Conservation (phyloP, 108 stramenopile genomes). For the Cyclotella choctawhatcheeana region DNA sequence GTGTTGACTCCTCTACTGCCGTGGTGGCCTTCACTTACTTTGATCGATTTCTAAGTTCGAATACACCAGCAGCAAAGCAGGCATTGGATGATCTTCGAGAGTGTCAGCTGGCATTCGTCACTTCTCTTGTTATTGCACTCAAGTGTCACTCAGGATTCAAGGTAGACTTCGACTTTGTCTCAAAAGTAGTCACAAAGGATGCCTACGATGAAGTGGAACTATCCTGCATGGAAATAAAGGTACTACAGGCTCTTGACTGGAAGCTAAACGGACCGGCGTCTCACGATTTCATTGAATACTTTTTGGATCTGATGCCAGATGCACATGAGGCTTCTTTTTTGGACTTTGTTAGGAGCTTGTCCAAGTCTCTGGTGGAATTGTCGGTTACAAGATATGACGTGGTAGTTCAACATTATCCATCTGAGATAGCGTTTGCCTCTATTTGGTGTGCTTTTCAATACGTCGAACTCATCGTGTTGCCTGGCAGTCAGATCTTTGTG, state of each 20-base stretch:
- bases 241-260: conserved; percentile 21
- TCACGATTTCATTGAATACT: conserved; percentile 25
- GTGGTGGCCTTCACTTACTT: conserved; percentile 24
- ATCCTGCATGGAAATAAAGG: conserved; percentile 4
- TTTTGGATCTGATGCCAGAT: conserved; percentile 1
- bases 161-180: conserved; percentile 26
- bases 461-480: too few species aligned
- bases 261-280: conserved; percentile 24
- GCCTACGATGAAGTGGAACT: conserved; percentile 14
- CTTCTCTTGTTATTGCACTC: conserved; percentile 23
- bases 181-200: conserved; percentile 3
- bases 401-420: background rate
- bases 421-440: conserved; percentile 9
- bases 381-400: conserved; percentile 7
- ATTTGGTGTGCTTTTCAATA: conserved; percentile 1
- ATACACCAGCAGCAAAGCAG: background rate
- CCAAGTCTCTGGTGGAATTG: background rate
- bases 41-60: conserved; percentile 32
- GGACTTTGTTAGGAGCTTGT: background rate
- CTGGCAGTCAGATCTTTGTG: too few species aligned
- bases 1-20: conserved; percentile 16
- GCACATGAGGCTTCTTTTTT: too few species aligned
- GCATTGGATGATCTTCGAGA: background rate
- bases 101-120: conserved; percentile 24
- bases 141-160: conserved; percentile 28